Conservation (phyloP, 352 stramenopile species). For the Pythium biforme region DNA sequence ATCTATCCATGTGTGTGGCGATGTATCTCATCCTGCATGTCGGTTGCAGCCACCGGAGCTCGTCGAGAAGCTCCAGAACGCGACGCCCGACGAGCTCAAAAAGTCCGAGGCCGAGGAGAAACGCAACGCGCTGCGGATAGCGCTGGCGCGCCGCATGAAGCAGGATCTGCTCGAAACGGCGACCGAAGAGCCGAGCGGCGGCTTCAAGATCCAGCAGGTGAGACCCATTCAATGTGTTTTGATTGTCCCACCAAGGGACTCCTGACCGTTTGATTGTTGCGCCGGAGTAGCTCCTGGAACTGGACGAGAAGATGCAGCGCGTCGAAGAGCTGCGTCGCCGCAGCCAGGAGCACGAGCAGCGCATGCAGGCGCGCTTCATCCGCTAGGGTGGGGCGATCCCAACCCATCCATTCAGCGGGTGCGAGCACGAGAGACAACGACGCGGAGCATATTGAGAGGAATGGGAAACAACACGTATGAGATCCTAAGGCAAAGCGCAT, state of each 20-base stretch:
- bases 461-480: too few relatives aligned
- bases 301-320: slow-evolving; percentile 77
- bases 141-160: slow-evolving; percentile 78
- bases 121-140: slow-evolving; percentile 64
- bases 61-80: slow-evolving; percentile 63
- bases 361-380: slow-evolving; percentile 51
- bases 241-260: not conserved
- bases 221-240: not conserved
- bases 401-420: not conserved
- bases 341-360: slow-evolving; percentile 61
- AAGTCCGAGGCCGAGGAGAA: slow-evolving; percentile 66
- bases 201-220: slow-evolving; percentile 63
- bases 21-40: not conserved
- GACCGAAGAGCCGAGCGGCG: slow-evolving; percentile 15
- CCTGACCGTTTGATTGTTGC: not conserved
- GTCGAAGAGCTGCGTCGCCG: slow-evolving; percentile 68
- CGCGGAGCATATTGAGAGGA: too few relatives aligned
- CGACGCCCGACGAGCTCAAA: slow-evolving; percentile 56
- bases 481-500: not conserved
- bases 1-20: not conserved
- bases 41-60: slow-evolving; percentile 42
- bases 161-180: slow-evolving; percentile 61
- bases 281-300: slow-evolving; percentile 44
- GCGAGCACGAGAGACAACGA: not conserved
- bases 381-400: not conserved